Conservation (phyloP, 208 protist genomes). For the Herpetomonas samuelpessoai region DNA sequence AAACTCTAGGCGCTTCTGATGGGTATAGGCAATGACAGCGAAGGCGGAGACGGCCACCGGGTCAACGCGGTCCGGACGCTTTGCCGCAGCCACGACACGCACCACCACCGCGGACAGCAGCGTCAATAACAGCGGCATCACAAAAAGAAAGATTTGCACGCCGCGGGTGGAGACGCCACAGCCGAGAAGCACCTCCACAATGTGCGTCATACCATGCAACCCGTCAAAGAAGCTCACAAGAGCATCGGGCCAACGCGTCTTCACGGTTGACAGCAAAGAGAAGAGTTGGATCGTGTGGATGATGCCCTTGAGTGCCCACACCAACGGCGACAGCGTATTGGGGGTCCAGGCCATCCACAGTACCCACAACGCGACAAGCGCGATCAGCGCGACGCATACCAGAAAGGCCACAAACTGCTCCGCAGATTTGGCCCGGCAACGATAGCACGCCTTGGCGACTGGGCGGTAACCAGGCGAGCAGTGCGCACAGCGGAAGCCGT, state of each 20-base stretch:
- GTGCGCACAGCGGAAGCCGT: slow-evolving; percentile 13
- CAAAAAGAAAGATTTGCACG: slow-evolving; percentile 14
- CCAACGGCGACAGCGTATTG: slow-evolving; percentile 5
- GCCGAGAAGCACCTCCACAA: not conserved
- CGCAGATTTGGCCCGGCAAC: not conserved
- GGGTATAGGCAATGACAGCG: slow-evolving; percentile 18
- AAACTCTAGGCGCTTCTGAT: slow-evolving; percentile 14
- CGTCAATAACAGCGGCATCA: slow-evolving; percentile 9
- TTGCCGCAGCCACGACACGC: slow-evolving; percentile 6
- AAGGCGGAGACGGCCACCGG: slow-evolving; percentile 13
- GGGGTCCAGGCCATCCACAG: slow-evolving; percentile 9
- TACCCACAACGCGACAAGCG: not conserved
- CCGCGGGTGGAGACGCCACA: slow-evolving; percentile 1
- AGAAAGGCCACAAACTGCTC: slow-evolving; percentile 10
- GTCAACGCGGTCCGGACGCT: slow-evolving; percentile 14
- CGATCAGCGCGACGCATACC: not conserved
- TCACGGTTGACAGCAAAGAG: not conserved
- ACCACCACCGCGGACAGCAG: slow-evolving; percentile 13
- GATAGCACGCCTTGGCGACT: not conserved
- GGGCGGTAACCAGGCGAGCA: slow-evolving; percentile 9
- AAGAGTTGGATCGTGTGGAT: slow-evolving; percentile 4
- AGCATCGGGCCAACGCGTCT: not conserved
- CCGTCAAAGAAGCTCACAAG: not conserved
- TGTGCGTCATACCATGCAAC: not conserved
- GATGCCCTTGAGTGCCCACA: slow-evolving; percentile 10